Evolutionary conservation across 352 stramenopile genomes (phyloP).

Genomic region (Blastocystis sp.): DNA sequence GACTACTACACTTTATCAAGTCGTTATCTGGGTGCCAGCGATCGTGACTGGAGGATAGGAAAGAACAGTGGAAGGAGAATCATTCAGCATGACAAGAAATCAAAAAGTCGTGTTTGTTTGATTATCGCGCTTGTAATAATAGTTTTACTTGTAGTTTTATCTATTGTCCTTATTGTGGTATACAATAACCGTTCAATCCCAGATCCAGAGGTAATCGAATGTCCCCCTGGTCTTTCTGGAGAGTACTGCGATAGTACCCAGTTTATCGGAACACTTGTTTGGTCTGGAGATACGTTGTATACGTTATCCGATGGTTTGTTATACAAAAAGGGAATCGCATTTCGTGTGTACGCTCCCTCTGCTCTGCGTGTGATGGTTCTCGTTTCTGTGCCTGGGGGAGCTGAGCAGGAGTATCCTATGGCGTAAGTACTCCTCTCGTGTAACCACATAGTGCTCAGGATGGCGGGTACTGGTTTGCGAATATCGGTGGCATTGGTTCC

Average conservation of each 20-base stretch:
- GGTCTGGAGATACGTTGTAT: neutral
- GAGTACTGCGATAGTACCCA: neutral
- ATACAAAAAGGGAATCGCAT: constrained; percentile 19
- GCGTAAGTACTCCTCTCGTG: neutral
- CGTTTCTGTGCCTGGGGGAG: neutral
- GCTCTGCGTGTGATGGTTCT: neutral
- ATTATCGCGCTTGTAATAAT: neutral
- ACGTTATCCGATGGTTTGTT: neutral
- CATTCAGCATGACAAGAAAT: neutral
- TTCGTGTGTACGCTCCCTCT: neutral
- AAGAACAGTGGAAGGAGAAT: neutral
- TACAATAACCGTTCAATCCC: neutral
- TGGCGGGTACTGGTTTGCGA: constrained; percentile 7
- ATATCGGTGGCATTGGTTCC: neutral
- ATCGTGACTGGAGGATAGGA: neutral
- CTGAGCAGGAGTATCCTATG: constrained; percentile 29
- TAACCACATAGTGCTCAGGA: neutral
- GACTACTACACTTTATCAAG: constrained; percentile 27
- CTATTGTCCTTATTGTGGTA: neutral
- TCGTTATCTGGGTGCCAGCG: neutral
- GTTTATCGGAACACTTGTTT: neutral
- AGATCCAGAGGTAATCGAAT: neutral
- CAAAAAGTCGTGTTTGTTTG: neutral
- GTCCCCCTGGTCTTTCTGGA: constrained; percentile 23
- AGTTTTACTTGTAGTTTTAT: neutral